phyloP scores from a whole-genome alignment of 768 basidiomycete species.

The Hebeloma cylindrosporum region DNA sequence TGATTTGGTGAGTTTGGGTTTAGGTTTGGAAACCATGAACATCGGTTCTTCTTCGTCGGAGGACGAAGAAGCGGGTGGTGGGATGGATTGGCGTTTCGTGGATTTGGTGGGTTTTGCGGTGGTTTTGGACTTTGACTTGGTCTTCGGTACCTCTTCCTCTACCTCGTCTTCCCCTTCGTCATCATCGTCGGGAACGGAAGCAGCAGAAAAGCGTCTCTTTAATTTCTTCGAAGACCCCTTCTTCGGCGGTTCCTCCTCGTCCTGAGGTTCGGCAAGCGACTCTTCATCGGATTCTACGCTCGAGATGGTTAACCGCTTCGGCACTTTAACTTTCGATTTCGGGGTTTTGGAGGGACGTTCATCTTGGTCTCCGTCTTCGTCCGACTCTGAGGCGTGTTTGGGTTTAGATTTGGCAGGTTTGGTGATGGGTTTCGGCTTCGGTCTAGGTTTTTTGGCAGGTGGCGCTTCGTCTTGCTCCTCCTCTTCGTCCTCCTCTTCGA shows the following conservation, averaged over 20 bases:
- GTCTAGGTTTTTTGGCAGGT: slow-evolving; percentile 3
- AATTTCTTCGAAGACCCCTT: too few relatives aligned
- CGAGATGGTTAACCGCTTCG: too few relatives aligned
- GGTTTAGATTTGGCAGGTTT: slow-evolving; percentile 7
- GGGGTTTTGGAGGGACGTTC: neutral
- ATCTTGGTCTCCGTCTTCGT: slow-evolving; percentile 1
- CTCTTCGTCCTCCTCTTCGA: slow-evolving; percentile 4
- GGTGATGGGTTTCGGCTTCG: slow-evolving; percentile 4
- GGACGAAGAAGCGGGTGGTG: too few relatives aligned
- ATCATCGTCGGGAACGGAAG: too few relatives aligned
- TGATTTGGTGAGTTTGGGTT: too few relatives aligned
- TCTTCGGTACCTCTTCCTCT: neutral
- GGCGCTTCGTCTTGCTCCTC: slow-evolving; percentile 4
- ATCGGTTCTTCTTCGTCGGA: too few relatives aligned
- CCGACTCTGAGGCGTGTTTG: slow-evolving; percentile 3
- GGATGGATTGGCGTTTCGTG: too few relatives aligned
- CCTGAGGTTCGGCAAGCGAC: neutral
- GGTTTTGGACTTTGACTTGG: neutral
- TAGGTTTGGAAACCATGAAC: too few relatives aligned
- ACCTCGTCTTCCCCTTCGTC: slow-evolving; percentile 10
- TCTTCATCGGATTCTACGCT: neutral
- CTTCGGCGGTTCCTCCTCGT: slow-evolving; percentile 8
- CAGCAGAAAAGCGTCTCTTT: too few relatives aligned
- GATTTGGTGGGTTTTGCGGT: too few relatives aligned
- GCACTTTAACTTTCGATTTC: slow-evolving; percentile 9